Evolutionary conservation across 768 basidiomycete genomes (phyloP).

Genomic region (Agaricus blazei): DNA sequence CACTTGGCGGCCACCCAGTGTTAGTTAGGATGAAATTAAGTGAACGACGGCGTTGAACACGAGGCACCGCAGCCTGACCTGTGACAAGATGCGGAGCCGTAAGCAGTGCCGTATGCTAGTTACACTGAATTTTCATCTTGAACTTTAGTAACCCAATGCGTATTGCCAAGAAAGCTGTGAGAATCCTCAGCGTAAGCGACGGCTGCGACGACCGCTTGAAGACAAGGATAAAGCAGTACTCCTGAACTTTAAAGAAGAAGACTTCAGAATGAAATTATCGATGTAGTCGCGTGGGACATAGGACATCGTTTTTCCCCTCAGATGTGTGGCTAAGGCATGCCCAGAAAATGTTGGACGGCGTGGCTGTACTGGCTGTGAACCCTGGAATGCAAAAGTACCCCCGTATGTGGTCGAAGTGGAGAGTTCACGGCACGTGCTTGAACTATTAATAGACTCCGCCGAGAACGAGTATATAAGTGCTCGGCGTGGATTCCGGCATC

Average conservation of each 20-base stretch:
- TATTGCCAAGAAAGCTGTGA: constrained; percentile 7
- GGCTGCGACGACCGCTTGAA: neutral
- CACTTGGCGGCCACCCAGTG: neutral
- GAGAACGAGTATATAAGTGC: constrained; percentile 19
- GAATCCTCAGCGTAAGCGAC: neutral
- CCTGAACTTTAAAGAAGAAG: too few species aligned
- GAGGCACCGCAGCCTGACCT: neutral
- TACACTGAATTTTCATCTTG: neutral
- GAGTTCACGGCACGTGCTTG: constrained; percentile 13
- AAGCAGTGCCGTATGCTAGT: neutral
- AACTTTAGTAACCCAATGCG: too few species aligned
- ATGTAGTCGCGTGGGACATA: neutral
- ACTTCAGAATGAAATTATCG: too few species aligned
- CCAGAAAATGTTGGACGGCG: neutral
- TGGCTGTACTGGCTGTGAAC: constrained; percentile 6
- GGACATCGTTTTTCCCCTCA: neutral
- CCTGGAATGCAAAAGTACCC: constrained; percentile 1
- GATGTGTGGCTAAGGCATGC: neutral
- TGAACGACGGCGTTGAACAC: neutral
- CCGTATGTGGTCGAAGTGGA: neutral
- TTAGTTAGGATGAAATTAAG: neutral
- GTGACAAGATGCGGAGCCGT: neutral
- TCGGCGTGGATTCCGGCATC: constrained; percentile 11
- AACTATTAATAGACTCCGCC: constrained; percentile 14
- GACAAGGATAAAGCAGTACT: neutral